Conservation (phyloP, 441 rosid species). For the Gossypium trilobum region DNA sequence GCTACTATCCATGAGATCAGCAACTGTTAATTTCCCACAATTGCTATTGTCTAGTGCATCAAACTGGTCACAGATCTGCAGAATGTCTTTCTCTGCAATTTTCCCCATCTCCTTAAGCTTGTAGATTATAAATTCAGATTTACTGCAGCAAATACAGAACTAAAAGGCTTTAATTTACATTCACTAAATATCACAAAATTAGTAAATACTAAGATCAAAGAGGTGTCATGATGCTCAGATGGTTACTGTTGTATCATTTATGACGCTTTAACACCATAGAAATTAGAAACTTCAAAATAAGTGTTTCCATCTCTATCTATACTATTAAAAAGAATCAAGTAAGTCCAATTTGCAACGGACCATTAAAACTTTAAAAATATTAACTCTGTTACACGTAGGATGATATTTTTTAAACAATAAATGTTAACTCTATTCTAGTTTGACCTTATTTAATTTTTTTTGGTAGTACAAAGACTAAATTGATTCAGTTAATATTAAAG, state of each 20-base stretch:
- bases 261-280: not conserved
- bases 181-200: not conserved
- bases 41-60: conserved; percentile 17
- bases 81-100: conserved; percentile 46
- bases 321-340: too few species aligned
- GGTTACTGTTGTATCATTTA: not conserved
- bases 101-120: conserved; percentile 67
- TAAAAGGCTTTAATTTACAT: not conserved
- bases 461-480: too few species aligned
- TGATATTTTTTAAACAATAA: too few species aligned
- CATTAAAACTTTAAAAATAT: too few species aligned
- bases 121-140: conserved; percentile 55
- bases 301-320: too few species aligned
- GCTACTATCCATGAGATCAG: conserved; percentile 38
- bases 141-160: conserved; percentile 33
- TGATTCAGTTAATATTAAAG: too few species aligned
- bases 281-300: too few species aligned
- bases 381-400: too few species aligned
- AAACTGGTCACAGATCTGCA: conserved; percentile 45
- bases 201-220: not conserved
- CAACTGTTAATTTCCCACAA: conserved; percentile 30
- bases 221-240: too few species aligned
- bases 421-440: too few species aligned
- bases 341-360: too few species aligned
- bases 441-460: too few species aligned